Evolutionary conservation across 495 filamentous ascomycete genomes (phyloP).

Genomic region (Annulohypoxylon moriforme): DNA sequence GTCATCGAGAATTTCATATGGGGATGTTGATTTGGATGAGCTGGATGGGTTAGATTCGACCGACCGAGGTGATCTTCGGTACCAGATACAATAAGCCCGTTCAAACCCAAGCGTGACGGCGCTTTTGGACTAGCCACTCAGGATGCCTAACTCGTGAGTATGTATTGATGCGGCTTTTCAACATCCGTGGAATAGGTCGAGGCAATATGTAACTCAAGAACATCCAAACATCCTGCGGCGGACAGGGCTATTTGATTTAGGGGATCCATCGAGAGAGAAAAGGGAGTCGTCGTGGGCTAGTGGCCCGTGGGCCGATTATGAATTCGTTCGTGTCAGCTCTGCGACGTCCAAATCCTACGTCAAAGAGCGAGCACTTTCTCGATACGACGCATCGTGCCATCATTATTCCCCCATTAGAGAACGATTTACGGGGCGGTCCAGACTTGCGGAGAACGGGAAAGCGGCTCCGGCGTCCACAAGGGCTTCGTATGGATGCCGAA

Average conservation of each 20-base stretch:
- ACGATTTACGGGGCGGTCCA: constrained; percentile 24
- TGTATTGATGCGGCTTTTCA: constrained; percentile 40
- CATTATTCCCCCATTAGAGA: constrained; percentile 12
- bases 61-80: constrained; percentile 14
- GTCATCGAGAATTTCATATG: constrained; percentile 1
- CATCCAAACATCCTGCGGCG: constrained; percentile 10
- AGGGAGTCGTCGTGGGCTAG: constrained; percentile 22
- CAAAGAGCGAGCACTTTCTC: constrained; percentile 20
- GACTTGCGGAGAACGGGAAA: constrained; percentile 37
- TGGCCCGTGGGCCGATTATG: constrained; percentile 35
- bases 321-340: constrained; percentile 37
- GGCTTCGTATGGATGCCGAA: constrained; percentile 28
- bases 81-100: constrained; percentile 7
- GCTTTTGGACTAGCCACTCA: background rate
- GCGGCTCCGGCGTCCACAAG: constrained; percentile 40
- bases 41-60: constrained; percentile 18
- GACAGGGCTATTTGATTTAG: constrained; percentile 35
- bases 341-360: constrained; percentile 37
- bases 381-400: constrained; percentile 39
- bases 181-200: constrained; percentile 26
- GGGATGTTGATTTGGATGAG: constrained; percentile 6
- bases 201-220: constrained; percentile 33
- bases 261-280: constrained; percentile 17
- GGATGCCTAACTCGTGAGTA: background rate
- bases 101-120: constrained; percentile 12